phyloP scores from a whole-genome alignment of 176 grass and related monocot genomes.

The Hordeum vulgare region DNA sequence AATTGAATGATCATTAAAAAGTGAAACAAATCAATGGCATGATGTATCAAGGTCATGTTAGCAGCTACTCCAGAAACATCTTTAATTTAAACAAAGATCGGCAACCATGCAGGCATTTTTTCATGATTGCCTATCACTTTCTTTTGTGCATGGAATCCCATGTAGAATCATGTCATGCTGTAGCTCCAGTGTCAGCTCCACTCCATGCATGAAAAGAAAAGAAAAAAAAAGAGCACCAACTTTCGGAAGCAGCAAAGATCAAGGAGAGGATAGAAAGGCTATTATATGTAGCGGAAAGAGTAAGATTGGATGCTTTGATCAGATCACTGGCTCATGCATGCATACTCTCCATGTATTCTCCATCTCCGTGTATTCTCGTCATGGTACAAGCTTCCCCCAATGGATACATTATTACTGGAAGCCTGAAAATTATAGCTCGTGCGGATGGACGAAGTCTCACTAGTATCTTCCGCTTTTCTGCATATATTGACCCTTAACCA shows the following conservation, averaged over 20 bases:
- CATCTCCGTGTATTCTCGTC: slow-evolving; percentile 25
- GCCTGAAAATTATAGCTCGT: neutral
- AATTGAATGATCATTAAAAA: neutral
- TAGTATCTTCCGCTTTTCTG: slow-evolving; percentile 17
- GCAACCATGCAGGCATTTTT: neutral
- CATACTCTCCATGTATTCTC: slow-evolving; percentile 16
- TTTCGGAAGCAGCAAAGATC: slow-evolving; percentile 16
- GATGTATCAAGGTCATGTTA: neutral
- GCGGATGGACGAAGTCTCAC: neutral
- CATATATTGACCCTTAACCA: neutral
- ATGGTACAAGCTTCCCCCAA: slow-evolving; percentile 42
- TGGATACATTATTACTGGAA: slow-evolving; percentile 12
- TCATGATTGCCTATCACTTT: neutral
- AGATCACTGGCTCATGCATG: neutral
- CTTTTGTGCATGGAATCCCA: neutral
- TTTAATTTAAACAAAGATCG: neutral
- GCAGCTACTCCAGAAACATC: neutral
- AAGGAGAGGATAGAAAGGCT: neutral
- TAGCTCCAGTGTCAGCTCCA: neutral
- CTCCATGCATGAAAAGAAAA: neutral
- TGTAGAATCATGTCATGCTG: neutral
- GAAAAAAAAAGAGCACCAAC: neutral
- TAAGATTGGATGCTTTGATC: slow-evolving; percentile 8
- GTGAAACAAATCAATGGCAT: neutral
- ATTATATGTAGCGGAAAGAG: neutral